Percentiles rank a stretch among this genome's conserved stretches.
These are phyloP conservation scores for Deakozyma indianensis DNA, from an alignment of 805 yeast genomes.

Conservation along the genomic window DNA sequence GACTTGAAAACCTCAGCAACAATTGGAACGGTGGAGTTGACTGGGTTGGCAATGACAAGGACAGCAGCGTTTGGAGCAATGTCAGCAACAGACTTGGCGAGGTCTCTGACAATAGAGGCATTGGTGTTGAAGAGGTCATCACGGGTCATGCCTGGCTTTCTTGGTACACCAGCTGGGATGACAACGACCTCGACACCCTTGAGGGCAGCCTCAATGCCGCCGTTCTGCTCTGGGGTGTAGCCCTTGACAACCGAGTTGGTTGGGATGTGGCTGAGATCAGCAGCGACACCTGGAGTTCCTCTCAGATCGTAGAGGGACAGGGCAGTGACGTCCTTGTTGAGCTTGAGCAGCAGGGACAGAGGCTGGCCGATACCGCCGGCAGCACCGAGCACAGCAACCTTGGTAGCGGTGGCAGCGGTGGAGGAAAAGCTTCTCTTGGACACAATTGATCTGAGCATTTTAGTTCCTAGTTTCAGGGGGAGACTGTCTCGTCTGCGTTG, in stretches of 20 bases:
- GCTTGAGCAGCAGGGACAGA: conserved; percentile 65
- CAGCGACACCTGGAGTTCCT: conserved; percentile 94
- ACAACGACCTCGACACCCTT: conserved; percentile 62
- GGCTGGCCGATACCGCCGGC: conserved; percentile 98
- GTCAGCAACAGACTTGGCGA: conserved; percentile 76
- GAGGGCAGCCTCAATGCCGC: conserved; percentile 56
- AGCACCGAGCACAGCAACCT: conserved; percentile 83
- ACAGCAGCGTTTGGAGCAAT: conserved; percentile 74
- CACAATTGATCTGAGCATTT: conserved; percentile 2
- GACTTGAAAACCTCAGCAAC: conserved; percentile 84
- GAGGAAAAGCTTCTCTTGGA: conserved; percentile 15
- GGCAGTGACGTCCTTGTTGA: conserved; percentile 77
- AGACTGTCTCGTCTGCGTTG: too few relatives aligned
- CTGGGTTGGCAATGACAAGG: conserved; percentile 83
- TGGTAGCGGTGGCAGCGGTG: conserved; percentile 22
- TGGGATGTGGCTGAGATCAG: conserved; percentile 88
- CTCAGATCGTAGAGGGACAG: conserved; percentile 77
- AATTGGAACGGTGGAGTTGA: conserved; percentile 93
- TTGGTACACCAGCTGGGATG: conserved; percentile 96
- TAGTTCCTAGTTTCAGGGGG: too few relatives aligned
- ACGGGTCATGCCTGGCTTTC: conserved; percentile 98
- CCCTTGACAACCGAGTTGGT: conserved; percentile 83
- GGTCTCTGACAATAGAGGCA: conserved; percentile 87
- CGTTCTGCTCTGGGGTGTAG: conserved; percentile 67
- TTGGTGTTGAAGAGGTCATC: conserved; percentile 94